Evolutionary conservation across 2,329 filamentous ascomycete species (phyloP).

Genomic region (Fusarium sp.): DNA sequence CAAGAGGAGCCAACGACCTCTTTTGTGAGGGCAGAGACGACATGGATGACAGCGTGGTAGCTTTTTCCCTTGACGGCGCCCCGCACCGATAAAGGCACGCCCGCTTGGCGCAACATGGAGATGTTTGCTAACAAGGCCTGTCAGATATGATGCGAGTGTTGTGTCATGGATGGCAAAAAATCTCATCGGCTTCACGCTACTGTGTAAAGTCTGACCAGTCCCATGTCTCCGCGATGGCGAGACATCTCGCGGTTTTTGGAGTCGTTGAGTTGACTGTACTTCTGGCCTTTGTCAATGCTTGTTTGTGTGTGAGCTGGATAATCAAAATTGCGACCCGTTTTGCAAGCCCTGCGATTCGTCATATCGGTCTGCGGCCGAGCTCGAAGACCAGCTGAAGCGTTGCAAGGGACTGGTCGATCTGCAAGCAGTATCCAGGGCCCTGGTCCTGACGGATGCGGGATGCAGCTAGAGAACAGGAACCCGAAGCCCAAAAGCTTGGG

Average conservation of each 20-base stretch:
- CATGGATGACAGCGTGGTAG: constrained; percentile 35
- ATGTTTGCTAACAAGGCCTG: constrained; percentile 34
- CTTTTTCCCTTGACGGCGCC: constrained; percentile 29
- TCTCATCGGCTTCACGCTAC: constrained; percentile 26
- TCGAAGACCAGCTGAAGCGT: constrained; percentile 26
- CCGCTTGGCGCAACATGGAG: constrained; percentile 20
- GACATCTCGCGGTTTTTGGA: constrained; percentile 13
- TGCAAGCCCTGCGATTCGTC: constrained; percentile 36
- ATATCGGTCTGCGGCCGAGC: constrained; percentile 31
- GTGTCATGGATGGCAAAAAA: constrained; percentile 40
- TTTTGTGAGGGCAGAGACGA: constrained; percentile 18
- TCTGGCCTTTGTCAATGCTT: not conserved
- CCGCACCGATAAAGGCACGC: constrained; percentile 40
- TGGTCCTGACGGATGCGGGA: constrained; percentile 40
- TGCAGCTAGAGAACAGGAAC: constrained; percentile 35
- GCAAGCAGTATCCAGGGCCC: constrained; percentile 42
- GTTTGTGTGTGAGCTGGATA: not conserved
- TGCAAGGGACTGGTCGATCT: constrained; percentile 43
- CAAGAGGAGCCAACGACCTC: constrained; percentile 8
- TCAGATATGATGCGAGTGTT: constrained; percentile 44
- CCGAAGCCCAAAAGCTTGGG: constrained; percentile 25
- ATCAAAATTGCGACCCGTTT: not conserved
- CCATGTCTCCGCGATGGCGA: not conserved
- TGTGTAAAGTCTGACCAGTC: constrained; percentile 22
- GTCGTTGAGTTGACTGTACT: constrained; percentile 4